Evolutionary conservation across 768 basidiomycete genomes (phyloP), one percentile per base, ranked within the genome.

Genomic region (Mycena vulgaris): DNA sequence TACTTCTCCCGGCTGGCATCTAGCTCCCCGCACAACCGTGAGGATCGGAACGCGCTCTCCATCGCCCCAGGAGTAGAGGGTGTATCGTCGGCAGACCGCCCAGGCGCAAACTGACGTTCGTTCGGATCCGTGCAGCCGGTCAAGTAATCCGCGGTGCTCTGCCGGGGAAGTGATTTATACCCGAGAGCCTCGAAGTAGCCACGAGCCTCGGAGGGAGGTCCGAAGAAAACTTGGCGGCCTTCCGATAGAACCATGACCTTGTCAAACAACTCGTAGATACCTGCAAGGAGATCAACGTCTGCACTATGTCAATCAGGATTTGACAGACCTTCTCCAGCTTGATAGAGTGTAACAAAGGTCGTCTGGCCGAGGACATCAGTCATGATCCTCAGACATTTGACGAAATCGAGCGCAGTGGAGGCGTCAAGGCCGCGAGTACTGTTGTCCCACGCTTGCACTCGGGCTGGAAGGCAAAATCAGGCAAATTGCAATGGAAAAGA

Each of bases 391-490:
- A 97, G 81, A 47, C 90, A 90, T 80, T 90, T 93, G 64, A 88
- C 89, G 74, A 94, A 97, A 76, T 97, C 96, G 55, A 96, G 84
- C 2, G 95, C 95, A 9, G 95, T 97, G 3, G 94, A 94, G 0
- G 95, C 94, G 71, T 95, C 93, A 57, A 95, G 83, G 21, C 94
- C 93, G 56, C 92, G 85, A 3, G 94, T 95, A 0, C 92, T 91
- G 79, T 93, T 95, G 78, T 95, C 93, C 92, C 93, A 95, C 71
- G 90, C 90, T 73, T 95, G 91, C 9, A 95, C 88, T 39, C 91
- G 90, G 14, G 93, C 93, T 69, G 47, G n/a, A 28, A 27, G 17
- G 49, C 16, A 28, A 23, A 33, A 8, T 48, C 17, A 51, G 48
- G 42, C 9, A 10, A 51, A 27, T 10, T 16, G 3, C n/a, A 28